Evolutionary conservation across 331 rosid genomes (phyloP).

Genomic region (Quercus tomentella): DNA sequence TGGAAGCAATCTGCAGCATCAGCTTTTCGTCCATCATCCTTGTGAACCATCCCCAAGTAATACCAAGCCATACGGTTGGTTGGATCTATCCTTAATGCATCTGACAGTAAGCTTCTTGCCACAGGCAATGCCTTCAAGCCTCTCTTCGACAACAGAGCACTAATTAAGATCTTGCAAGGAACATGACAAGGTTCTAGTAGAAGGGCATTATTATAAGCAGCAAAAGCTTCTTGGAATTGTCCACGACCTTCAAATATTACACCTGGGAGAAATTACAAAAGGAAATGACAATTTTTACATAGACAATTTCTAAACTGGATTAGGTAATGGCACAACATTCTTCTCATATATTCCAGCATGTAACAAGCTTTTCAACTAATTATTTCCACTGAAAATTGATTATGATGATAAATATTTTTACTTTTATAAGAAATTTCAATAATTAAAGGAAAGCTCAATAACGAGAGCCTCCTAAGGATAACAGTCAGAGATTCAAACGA

Average conservation of each 20-base stretch:
- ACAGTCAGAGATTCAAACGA: too few species aligned
- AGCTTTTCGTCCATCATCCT: slow-evolving; percentile 58
- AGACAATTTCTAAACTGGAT: background rate
- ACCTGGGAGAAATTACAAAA: slow-evolving; percentile 43
- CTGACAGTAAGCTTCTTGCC: slow-evolving; percentile 77
- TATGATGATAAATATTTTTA: too few species aligned
- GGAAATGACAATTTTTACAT: background rate
- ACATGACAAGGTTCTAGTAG: slow-evolving; percentile 58
- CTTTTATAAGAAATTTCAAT: too few species aligned
- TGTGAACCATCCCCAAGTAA: slow-evolving; percentile 74
- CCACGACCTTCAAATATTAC: slow-evolving; percentile 60
- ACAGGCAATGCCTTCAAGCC: slow-evolving; percentile 51
- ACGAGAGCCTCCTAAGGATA: too few species aligned
- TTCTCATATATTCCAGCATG: too few species aligned
- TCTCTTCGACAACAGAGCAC: slow-evolving; percentile 47
- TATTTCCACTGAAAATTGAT: too few species aligned
- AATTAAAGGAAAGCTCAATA: too few species aligned
- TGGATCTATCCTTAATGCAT: slow-evolving; percentile 75
- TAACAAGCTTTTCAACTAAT: too few species aligned
- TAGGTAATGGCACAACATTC: too few species aligned
- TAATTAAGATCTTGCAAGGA: slow-evolving; percentile 63
- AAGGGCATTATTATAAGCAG: slow-evolving; percentile 40
- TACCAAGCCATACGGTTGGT: slow-evolving; percentile 81
- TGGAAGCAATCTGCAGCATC: slow-evolving; percentile 93
- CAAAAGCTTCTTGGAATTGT: slow-evolving; percentile 51